Conservation (phyloP, 208 protist species). For the Wallacemonas sp. region DNA sequence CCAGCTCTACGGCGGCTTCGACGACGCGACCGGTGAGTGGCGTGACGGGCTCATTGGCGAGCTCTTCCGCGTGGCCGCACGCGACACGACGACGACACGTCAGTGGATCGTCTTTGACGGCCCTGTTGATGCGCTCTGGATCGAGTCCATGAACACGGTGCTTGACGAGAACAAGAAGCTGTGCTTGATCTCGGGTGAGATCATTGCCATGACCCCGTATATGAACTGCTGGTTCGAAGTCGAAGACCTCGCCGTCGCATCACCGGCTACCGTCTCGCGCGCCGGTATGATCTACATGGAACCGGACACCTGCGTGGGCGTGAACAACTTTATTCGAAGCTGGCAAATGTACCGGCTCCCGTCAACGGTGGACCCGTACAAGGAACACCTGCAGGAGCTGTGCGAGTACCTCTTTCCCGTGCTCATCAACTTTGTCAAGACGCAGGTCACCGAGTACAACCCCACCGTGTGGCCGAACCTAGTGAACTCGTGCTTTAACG, state of each 20-base stretch:
- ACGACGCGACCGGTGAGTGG: constrained; percentile 96
- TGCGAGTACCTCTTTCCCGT: constrained; percentile 88
- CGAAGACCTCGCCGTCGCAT: constrained; percentile 96
- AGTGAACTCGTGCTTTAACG: constrained; percentile 91
- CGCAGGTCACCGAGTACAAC: constrained; percentile 91
- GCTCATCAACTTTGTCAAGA: constrained; percentile 93
- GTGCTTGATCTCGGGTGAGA: constrained; percentile 94
- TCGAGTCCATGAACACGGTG: constrained; percentile 96
- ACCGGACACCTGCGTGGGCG: constrained; percentile 87
- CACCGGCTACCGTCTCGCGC: constrained; percentile 97
- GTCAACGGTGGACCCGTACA: constrained; percentile 77
- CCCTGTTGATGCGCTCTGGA: constrained; percentile 95
- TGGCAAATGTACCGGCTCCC: constrained; percentile 88
- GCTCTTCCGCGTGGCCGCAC: constrained; percentile 89
- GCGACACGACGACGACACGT: constrained; percentile 79
- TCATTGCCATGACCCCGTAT: constrained; percentile 93
- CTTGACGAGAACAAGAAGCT: constrained; percentile 96
- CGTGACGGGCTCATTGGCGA: constrained; percentile 95
- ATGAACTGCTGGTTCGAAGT: constrained; percentile 98
- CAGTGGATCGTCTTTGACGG: constrained; percentile 98
- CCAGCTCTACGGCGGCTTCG: constrained; percentile 97
- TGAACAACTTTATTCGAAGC: constrained; percentile 74
- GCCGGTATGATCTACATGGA: constrained; percentile 99
- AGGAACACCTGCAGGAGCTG: constrained; percentile 78
- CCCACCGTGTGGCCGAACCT: constrained; percentile 96